These are phyloP conservation scores for Acanthamoeba healyi DNA, from an alignment of 208 protist species.

Conservation along the genomic window DNA sequence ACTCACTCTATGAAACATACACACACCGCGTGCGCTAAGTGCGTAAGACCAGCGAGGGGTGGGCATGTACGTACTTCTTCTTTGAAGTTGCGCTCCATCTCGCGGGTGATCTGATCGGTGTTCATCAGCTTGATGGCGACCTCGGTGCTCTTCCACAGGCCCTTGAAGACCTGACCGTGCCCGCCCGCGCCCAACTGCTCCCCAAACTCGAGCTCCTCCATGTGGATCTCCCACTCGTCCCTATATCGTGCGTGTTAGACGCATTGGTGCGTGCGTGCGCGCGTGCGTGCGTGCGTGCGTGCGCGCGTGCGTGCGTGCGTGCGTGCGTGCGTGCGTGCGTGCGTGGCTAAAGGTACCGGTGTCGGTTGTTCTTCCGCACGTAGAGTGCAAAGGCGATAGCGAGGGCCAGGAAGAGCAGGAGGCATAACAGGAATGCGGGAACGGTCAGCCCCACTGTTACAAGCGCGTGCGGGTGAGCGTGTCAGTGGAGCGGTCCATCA, in stretches of 20 bases:
- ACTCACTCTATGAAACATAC: no score
- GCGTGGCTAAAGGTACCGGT: neutral
- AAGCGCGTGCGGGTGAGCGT: neutral
- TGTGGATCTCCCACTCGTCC: conserved; percentile 62
- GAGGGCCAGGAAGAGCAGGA: neutral
- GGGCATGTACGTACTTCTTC: conserved; percentile 26
- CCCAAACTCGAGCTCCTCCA: conserved; percentile 27
- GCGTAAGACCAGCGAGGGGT: neutral
- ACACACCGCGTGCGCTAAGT: no score
- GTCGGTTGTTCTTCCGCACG: neutral
- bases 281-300: no score
- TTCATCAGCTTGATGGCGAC: conserved; percentile 64
- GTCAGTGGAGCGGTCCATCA: neutral
- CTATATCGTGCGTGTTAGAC: neutral
- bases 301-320: no score
- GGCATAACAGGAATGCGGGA: neutral
- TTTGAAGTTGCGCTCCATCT: conserved; percentile 42
- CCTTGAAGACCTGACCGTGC: conserved; percentile 38
- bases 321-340: no score
- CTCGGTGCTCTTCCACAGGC: conserved; percentile 65
- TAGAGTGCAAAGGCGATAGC: neutral
- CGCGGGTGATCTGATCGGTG: neutral
- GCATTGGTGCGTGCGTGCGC: neutral
- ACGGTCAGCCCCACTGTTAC: neutral
- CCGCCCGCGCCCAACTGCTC: conserved; percentile 35